Conservation (phyloP, 2,329 filamentous ascomycete species). For the Ophiostoma ips region DNA sequence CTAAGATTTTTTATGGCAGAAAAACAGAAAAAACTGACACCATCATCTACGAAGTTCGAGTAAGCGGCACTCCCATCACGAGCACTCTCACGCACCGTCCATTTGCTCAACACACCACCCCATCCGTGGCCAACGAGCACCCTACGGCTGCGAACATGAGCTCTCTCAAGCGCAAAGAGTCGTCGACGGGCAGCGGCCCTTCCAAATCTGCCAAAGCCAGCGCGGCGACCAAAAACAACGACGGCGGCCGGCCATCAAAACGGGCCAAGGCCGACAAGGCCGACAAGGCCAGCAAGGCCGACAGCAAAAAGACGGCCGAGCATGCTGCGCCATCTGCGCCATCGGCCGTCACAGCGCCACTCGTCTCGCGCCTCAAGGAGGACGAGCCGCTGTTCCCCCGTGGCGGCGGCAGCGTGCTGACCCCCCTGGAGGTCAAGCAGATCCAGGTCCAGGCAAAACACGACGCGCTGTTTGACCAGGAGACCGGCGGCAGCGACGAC, state of each 20-base stretch:
- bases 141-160: slow-evolving; percentile 9
- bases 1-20: too few species aligned
- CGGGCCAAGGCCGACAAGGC: slow-evolving; percentile 9
- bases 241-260: slow-evolving; percentile 10
- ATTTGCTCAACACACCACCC: slow-evolving; percentile 1
- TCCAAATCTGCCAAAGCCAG: slow-evolving; percentile 6
- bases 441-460: slow-evolving; percentile 87
- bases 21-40: too few species aligned
- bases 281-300: slow-evolving; percentile 2
- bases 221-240: not conserved
- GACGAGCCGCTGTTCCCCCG: slow-evolving; percentile 87
- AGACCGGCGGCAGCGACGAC: slow-evolving; percentile 37
- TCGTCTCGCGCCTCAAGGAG: slow-evolving; percentile 43
- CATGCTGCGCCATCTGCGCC: not conserved
- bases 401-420: slow-evolving; percentile 80
- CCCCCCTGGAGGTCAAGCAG: slow-evolving; percentile 89
- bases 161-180: slow-evolving; percentile 14
- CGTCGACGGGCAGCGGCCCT: slow-evolving; percentile 5
- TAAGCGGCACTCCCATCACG: too few species aligned
- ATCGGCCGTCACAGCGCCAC: slow-evolving; percentile 13
- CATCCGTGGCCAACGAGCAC: slow-evolving; percentile 2
- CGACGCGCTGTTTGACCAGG: slow-evolving; percentile 82
- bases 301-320: not conserved
- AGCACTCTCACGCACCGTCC: not conserved
- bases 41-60: too few species aligned